These are phyloP conservation scores for Crithidia mellificae DNA, from an alignment of 208 protist genomes.

Conservation along the genomic window DNA sequence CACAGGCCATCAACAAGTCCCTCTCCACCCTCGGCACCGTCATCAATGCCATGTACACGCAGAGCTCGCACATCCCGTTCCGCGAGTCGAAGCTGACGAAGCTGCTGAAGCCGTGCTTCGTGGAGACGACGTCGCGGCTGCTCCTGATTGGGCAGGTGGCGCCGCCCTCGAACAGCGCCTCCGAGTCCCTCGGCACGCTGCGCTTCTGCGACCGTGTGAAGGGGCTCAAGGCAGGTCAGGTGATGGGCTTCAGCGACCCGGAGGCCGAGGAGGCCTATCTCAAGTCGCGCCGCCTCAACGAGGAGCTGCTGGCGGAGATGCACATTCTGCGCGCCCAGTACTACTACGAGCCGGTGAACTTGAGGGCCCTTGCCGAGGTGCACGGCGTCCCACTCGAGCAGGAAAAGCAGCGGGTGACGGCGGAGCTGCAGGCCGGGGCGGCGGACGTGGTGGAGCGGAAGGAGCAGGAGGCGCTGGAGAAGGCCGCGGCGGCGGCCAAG, in stretches of 20 bases:
- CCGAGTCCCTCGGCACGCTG: conserved; percentile 81
- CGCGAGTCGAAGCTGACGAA: conserved; percentile 90
- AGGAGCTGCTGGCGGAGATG: conserved; percentile 80
- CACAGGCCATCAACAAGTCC: conserved; percentile 94
- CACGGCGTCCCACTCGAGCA: conserved; percentile 39
- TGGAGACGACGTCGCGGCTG: conserved; percentile 60
- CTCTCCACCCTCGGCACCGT: conserved; percentile 91
- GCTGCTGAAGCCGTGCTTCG: conserved; percentile 86
- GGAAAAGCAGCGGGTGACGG: conserved; percentile 34
- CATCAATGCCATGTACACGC: conserved; percentile 92
- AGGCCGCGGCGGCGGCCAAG: conserved; percentile 35
- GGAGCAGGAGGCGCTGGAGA: conserved; percentile 48
- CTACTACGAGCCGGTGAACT: conserved; percentile 55
- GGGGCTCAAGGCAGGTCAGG: conserved; percentile 67
- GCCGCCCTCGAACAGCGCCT: conserved; percentile 55
- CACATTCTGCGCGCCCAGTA: conserved; percentile 62
- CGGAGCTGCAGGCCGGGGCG: conserved; percentile 38
- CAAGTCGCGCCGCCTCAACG: conserved; percentile 47
- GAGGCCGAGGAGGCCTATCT: conserved; percentile 69
- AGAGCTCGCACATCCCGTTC: conserved; percentile 90
- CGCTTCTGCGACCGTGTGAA: conserved; percentile 91
- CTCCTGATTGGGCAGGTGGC: conserved; percentile 88
- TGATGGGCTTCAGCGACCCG: conserved; percentile 53
- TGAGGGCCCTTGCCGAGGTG: conserved; percentile 35
- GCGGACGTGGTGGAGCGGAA: conserved; percentile 39